Conservation (phyloP, 768 basidiomycete genomes). For the Kondoa subrosea region DNA sequence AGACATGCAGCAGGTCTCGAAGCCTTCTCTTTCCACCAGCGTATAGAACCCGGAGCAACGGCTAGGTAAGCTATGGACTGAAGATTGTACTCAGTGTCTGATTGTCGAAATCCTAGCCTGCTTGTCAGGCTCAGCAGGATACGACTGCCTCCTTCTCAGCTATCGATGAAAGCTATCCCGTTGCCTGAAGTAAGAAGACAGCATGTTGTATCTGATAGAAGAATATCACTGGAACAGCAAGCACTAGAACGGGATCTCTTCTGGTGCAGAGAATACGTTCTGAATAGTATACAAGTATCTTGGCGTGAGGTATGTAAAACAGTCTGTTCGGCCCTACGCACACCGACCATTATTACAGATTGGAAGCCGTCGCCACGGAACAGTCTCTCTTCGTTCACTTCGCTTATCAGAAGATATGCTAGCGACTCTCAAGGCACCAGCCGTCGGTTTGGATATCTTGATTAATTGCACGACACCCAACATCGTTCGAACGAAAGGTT, state of each 20-base stretch:
- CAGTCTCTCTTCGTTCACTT: constrained; percentile 59
- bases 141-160: constrained; percentile 42
- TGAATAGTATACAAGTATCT: constrained; percentile 48
- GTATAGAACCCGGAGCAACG: constrained; percentile 35
- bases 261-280: constrained; percentile 85
- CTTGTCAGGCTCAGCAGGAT: constrained; percentile 45
- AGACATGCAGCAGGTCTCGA: neutral
- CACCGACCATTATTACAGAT: constrained; percentile 38
- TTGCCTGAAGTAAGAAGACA: constrained; percentile 63
- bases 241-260: constrained; percentile 60
- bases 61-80: constrained; percentile 51
- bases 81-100: neutral
- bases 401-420: constrained; percentile 64
- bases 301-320: constrained; percentile 67
- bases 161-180: constrained; percentile 53
- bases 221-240: constrained; percentile 44
- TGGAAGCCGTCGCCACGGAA: constrained; percentile 58
- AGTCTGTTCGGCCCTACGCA: neutral
- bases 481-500: neutral
- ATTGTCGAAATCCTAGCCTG: constrained; percentile 11
- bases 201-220: constrained; percentile 55
- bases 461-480: neutral
- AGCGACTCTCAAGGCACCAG: constrained; percentile 39
- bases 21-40: constrained; percentile 8
- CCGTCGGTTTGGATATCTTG: neutral